A percentile compares a stretch with the other conserved stretches of the same genome.
phyloP scores from a whole-genome alignment of 768 basidiomycete species.

The Antrodiella citrinella region DNA sequence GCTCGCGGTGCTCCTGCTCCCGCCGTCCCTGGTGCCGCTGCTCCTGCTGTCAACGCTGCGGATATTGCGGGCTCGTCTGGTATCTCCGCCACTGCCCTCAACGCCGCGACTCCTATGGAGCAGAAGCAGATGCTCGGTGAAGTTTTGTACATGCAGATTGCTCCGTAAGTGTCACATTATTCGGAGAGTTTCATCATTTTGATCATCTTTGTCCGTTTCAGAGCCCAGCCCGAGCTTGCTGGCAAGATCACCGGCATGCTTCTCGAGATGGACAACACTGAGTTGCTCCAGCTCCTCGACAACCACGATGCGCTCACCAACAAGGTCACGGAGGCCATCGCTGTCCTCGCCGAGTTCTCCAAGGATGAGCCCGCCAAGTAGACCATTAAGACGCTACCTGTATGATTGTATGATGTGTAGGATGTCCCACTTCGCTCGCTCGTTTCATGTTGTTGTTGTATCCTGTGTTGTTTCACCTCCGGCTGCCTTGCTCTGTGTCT shows the following conservation, averaged over 20 bases:
- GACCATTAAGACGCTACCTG: too few relatives aligned
- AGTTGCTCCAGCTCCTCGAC: conserved; percentile 86
- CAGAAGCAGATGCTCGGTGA: conserved; percentile 99
- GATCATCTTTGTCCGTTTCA: conserved; percentile 23
- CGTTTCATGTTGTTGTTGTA: conserved; percentile 10
- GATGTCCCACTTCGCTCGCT: not conserved
- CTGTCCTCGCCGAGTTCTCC: conserved; percentile 81
- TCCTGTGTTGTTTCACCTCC: conserved; percentile 9
- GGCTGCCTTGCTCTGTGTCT: conserved; percentile 21
- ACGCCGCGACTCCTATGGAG: conserved; percentile 59
- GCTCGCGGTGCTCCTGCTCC: conserved; percentile 27
- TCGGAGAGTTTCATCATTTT: conserved; percentile 5
- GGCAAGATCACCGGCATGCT: conserved; percentile 99
- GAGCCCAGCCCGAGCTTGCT: conserved; percentile 84
- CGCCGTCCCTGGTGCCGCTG: conserved; percentile 23
- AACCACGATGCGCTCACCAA: conserved; percentile 70
- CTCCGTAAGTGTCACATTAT: conserved; percentile 43
- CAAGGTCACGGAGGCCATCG: conserved; percentile 90
- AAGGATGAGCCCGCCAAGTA: conserved; percentile 29
- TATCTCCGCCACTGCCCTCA: conserved; percentile 56
- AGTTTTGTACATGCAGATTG: conserved; percentile 89
- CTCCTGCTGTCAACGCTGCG: conserved; percentile 34
- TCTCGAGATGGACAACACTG: conserved; percentile 96
- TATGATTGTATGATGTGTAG: conserved; percentile 12
- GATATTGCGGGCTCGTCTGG: conserved; percentile 42